Evolutionary conservation across 2,329 filamentous ascomycete genomes (phyloP), one percentile per base, ranked within the genome.

Genomic region (Decorospora gaudefroyi): DNA sequence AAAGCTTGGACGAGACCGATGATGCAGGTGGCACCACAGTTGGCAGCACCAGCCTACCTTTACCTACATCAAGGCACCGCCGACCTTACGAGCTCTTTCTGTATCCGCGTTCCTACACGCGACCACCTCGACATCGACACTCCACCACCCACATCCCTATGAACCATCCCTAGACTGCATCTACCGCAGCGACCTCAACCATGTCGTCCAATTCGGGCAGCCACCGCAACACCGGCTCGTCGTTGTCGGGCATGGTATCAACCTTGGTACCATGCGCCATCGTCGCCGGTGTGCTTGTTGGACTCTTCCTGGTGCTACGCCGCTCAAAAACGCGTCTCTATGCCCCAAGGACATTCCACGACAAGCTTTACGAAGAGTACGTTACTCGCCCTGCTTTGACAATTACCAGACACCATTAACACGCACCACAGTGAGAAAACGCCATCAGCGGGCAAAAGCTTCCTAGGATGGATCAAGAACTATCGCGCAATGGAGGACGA

Each of bases 391-490:
- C 2, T 8, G 1, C 10, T n/a, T 2, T n/a, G 0, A 2, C 8
- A n/a, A 4, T 1, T 1, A 9, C 6, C 46, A 64, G 53, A 69
- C 78, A 51, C 71, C 18, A 17, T 25, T 46, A 11, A 46, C 13
- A 3, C 15, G 11, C 1, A 7, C 4, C 4, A 4, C 18, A 46
- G 43, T 11, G 37, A 42, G 21, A 46, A 72, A 50, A 79, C 72
- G 29, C 78, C 78, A 13, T 67, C 75, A 6, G 67, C 61, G 13
- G 64, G 66, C n/a, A 44, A 42, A 11, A 74, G 77, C 25, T 69
- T 78, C 43, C 62, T 82, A 29, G 77, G 77, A 53, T 83, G 80
- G 79, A 72, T 82, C 34, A 68, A 64, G 9, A 70, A 74, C 38
- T 75, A 75, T 48, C 62, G 67, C 11, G 59, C 51, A 53, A 71